Base-by-base conservation (phyloP, 495 filamentous ascomycete genomes). In the Aspergillus cavernicola region DNA sequence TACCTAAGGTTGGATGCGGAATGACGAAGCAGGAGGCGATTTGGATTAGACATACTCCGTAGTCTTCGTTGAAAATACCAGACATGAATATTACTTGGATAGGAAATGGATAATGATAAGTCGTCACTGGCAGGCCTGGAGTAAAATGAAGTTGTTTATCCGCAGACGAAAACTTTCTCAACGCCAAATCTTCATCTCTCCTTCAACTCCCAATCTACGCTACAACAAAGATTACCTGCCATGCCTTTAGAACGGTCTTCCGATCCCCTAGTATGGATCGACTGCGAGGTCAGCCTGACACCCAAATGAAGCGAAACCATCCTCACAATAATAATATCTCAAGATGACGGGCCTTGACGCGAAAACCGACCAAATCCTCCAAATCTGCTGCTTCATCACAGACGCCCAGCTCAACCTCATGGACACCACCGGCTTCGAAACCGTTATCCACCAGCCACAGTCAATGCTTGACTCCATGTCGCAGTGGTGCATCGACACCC, bases 291-390 rank as follows among this genome's bases (percentile, higher is more conserved):
- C 68, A 51, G 70, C 47, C 33, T 31, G 36, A 19, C 16, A n/a
- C 26, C 11, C 28, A 33, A 37, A 44, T 42, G 41, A 12, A 29
- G 40, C 24, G 16, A 23, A 18, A 19, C 16, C 2, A 24, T 42
- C 38, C 31, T 38, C 32, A 38, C 33, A 50, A 22, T n/a, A n/a
- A n/a, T n/a, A n/a, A n/a, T n/a, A n/a, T 16, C 37, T 19, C 18
- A 43, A 96, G 91, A 98, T 98, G 93, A 97, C 95, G 3, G 93
- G 93, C 3, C 83, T 98, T 4, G 77, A 96, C 66, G 73, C 83
- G 2, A 80, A 86, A 24, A 80, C 68, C 16, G 95, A 97, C 61
- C 80, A 82, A 13, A 95, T 98, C 62, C 82, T 98, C 58, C 89
- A 95, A 64, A 87, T 98, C 26, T 93, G 86, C 68, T 98, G 93